These are phyloP conservation scores for Brassica carinata DNA, from an alignment of 345 rosid genomes.

Conservation along the genomic window DNA sequence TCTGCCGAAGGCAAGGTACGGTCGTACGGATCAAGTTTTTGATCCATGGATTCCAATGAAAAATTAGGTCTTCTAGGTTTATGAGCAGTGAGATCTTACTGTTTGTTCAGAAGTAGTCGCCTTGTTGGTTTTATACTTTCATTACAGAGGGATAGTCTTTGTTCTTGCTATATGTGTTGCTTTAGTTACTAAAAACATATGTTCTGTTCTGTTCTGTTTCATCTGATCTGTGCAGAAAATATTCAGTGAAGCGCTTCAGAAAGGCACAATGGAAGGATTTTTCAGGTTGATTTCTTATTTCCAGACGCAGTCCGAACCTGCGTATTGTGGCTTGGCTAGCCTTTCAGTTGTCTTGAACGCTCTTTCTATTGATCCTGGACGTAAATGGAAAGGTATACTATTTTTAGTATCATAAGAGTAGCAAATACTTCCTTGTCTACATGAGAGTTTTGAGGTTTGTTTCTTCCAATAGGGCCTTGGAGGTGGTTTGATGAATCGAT, in stretches of 20 bases:
- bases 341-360: constrained; percentile 90
- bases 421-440: not conserved
- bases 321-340: constrained; percentile 82
- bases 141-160: not conserved
- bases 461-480: constrained; percentile 72
- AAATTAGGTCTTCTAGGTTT: not conserved
- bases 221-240: constrained; percentile 50
- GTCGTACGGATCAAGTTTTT: constrained; percentile 31
- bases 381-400: constrained; percentile 77
- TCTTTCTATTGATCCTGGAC: constrained; percentile 84
- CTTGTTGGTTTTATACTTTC: not conserved
- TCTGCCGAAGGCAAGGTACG: constrained; percentile 75
- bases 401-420: not conserved
- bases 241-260: constrained; percentile 78
- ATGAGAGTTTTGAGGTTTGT: not conserved
- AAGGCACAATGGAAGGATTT: constrained; percentile 92
- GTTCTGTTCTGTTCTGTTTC: not conserved
- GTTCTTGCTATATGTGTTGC: not conserved
- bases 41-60: not conserved
- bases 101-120: not conserved
- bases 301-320: constrained; percentile 95
- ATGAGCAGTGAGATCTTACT: not conserved
- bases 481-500: constrained; percentile 98
- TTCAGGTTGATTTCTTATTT: constrained; percentile 78
- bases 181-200: not conserved